Conservation (phyloP, 257 asterid genomes). For the Schizonepeta tenuifolia region DNA sequence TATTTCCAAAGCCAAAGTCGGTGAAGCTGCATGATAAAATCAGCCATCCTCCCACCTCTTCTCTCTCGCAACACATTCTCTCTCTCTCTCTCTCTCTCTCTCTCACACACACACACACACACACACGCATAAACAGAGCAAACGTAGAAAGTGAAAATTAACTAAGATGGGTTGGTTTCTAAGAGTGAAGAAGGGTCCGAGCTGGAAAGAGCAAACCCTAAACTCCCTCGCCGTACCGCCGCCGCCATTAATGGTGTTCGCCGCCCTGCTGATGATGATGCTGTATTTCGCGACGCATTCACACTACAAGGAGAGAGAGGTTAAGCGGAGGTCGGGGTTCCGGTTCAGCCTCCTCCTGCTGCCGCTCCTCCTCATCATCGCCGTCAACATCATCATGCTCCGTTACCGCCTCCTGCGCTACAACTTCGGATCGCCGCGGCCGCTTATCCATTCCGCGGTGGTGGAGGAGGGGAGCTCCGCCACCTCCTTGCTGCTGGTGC, state of each 20-base stretch:
- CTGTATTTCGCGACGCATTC: conserved; percentile 45
- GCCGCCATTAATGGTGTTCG: conserved; percentile 51
- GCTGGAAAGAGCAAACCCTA: conserved; percentile 76
- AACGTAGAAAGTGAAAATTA: background rate
- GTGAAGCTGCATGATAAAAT: conserved; percentile 10
- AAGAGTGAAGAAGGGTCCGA: conserved; percentile 49
- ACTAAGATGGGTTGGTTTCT: conserved; percentile 48
- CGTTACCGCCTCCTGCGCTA: conserved; percentile 50
- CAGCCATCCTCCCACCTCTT: background rate
- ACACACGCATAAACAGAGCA: background rate
- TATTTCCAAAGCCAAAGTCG: conserved; percentile 26
- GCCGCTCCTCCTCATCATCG: conserved; percentile 52
- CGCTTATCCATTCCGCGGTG: conserved; percentile 23
- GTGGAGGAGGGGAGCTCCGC: conserved; percentile 49
- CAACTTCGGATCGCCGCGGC: conserved; percentile 40
- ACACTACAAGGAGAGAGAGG: conserved; percentile 40
- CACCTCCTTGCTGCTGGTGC: conserved; percentile 43
- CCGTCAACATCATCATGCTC: conserved; percentile 44
- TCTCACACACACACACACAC: background rate
- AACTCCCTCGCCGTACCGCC: conserved; percentile 68
- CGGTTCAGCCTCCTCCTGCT: conserved; percentile 45
- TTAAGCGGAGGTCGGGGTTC: conserved; percentile 42
- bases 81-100: conserved; percentile 1
- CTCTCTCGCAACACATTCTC: background rate
- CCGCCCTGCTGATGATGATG: conserved; percentile 41